These are phyloP conservation scores for Pseudocercospora fijiensis DNA, from an alignment of 2,329 filamentous ascomycete genomes.

Conservation along the genomic window DNA sequence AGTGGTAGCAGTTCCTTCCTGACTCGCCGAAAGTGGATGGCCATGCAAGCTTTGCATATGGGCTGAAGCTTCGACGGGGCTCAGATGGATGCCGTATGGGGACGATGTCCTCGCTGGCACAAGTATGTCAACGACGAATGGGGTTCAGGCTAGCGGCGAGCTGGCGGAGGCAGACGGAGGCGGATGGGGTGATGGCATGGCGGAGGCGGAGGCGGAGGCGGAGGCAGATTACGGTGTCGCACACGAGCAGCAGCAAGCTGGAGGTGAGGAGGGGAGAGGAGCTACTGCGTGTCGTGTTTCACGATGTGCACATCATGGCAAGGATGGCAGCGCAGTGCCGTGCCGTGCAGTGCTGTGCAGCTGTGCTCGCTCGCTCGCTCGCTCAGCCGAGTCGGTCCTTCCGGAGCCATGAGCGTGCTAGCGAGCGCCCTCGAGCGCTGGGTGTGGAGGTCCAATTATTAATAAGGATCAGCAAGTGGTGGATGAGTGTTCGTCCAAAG, in stretches of 20 bases:
- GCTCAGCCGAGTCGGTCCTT: neutral
- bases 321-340: constrained; percentile 1
- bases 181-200: constrained; percentile 1
- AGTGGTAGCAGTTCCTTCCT: constrained; percentile 1
- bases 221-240: constrained; percentile 8
- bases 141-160: neutral
- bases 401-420: neutral
- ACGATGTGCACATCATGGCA: neutral
- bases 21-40: constrained; percentile 13
- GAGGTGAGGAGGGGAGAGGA: neutral
- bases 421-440: neutral
- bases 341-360: neutral
- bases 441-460: neutral
- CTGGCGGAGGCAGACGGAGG: constrained; percentile 1
- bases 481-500: neutral
- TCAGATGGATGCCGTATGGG: neutral
- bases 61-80: constrained; percentile 8
- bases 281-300: neutral
- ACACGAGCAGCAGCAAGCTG: constrained; percentile 5
- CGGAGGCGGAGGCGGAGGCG: constrained; percentile 4
- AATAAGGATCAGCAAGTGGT: neutral
- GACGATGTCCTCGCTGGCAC: neutral
- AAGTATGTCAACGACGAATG: neutral
- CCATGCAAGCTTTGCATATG: constrained; percentile 7
- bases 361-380: neutral